Percentiles rank a stretch among this genome's conserved stretches.
Conservation (phyloP, 805 yeast species). For the Danielia oregonensis region DNA sequence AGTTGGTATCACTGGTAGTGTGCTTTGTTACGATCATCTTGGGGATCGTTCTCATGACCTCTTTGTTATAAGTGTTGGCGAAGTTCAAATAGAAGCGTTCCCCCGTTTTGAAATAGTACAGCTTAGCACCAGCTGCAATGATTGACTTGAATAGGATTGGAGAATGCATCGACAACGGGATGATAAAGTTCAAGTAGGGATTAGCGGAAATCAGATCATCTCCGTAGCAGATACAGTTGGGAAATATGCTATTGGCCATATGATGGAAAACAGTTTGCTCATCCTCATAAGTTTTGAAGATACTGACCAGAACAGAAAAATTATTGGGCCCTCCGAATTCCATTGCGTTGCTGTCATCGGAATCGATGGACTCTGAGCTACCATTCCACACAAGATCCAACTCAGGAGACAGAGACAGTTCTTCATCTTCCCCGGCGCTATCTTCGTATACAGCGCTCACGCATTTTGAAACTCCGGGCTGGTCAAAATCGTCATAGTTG, state of each 20-base stretch:
- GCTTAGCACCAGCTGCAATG: constrained; percentile 35
- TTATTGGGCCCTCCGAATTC: too few species aligned
- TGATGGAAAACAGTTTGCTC: constrained; percentile 5
- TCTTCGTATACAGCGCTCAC: too few species aligned
- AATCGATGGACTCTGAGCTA: too few species aligned
- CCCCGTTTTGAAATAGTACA: constrained; percentile 25
- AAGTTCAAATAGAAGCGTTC: constrained; percentile 20
- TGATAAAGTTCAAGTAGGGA: constrained; percentile 36
- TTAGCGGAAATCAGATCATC: constrained; percentile 19
- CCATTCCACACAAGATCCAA: too few species aligned
- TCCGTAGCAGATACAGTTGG: constrained; percentile 35
- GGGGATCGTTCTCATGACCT: constrained; percentile 29
- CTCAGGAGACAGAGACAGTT: too few species aligned
- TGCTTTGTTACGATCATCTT: constrained; percentile 23
- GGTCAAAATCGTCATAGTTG: constrained; percentile 16
- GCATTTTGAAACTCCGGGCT: too few species aligned
- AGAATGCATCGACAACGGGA: constrained; percentile 34
- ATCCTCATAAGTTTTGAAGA: constrained; percentile 3
- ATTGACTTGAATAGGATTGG: constrained; percentile 29
- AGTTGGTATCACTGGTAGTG: constrained; percentile 17
- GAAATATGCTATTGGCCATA: constrained; percentile 5
- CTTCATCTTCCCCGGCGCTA: too few species aligned
- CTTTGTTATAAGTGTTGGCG: constrained; percentile 22
- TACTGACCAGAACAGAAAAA: too few species aligned
- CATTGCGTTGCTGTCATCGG: too few species aligned